Evolutionary conservation across 148 eudicot genomes (phyloP).

Genomic region (Pouteria glomerata): DNA sequence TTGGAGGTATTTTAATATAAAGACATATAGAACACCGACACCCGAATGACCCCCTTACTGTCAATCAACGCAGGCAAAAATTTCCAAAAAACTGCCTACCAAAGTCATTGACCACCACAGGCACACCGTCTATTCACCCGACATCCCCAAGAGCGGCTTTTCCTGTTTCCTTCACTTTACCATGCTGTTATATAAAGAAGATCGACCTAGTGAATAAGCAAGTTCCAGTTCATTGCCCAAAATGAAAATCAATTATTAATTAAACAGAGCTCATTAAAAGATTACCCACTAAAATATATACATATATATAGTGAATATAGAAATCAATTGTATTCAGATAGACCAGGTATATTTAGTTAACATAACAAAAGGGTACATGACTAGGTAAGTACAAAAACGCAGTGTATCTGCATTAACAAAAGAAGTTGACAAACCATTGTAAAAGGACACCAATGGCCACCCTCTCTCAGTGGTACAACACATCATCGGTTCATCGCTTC

Average conservation of each 20-base stretch:
- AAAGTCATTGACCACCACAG: no score
- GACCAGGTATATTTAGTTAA: background rate
- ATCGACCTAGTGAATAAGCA: background rate
- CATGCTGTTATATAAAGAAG: no score
- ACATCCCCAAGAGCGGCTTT: no score
- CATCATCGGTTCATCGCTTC: slow-evolving; percentile 1
- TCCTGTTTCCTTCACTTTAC: no score
- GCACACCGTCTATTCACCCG: no score
- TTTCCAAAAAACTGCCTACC: no score
- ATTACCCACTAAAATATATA: background rate
- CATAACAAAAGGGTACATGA: background rate
- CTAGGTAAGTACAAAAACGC: background rate
- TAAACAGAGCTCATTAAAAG: background rate
- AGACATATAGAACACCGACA: no score
- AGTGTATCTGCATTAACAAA: background rate
- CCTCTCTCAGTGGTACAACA: background rate
- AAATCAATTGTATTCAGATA: background rate
- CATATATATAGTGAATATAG: no score
- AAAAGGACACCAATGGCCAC: background rate
- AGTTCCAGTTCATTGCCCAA: background rate
- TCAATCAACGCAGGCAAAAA: no score
- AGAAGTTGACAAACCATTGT: background rate
- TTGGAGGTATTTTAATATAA: no score
- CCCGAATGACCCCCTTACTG: no score
- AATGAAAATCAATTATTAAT: background rate